A percentile compares a stretch with the other conserved stretches of the same genome.
These are phyloP conservation scores for Cyberlindnera nakhonratchasimensis DNA, from an alignment of 805 yeast genomes.

Conservation along the genomic window DNA sequence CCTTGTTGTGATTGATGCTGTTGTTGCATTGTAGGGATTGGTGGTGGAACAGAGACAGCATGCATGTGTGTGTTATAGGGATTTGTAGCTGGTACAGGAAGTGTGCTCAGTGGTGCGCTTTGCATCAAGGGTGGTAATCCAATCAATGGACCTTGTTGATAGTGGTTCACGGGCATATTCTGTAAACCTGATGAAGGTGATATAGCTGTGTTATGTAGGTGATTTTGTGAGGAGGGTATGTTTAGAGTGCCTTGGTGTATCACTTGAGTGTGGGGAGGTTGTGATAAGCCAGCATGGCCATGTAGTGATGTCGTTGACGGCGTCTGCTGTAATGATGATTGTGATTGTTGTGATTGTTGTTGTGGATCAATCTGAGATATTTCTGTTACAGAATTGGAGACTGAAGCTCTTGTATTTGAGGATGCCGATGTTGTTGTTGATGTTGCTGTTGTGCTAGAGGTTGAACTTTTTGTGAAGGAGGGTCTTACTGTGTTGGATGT, in stretches of 20 bases:
- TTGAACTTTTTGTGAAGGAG: conserved; percentile 12
- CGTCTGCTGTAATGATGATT: neutral
- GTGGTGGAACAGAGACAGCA: neutral
- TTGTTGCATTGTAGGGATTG: neutral
- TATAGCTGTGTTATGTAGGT: conserved; percentile 3
- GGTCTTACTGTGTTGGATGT: conserved; percentile 16
- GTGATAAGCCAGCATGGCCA: neutral
- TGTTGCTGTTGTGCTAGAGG: conserved; percentile 7
- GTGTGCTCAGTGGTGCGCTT: neutral
- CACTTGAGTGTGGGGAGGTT: neutral
- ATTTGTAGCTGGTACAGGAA: conserved; percentile 1
- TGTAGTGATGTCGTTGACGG: neutral
- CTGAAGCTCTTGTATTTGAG: neutral
- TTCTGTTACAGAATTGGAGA: conserved; percentile 1
- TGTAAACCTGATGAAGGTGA: conserved; percentile 2
- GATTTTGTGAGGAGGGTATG: neutral
- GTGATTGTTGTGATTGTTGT: neutral
- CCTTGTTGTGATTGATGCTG: neutral
- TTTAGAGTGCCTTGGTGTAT: conserved; percentile 4
- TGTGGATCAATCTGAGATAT: conserved; percentile 3
- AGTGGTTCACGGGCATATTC: conserved; percentile 3
- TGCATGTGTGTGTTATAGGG: conserved; percentile 1
- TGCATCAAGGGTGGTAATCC: conserved; percentile 14
- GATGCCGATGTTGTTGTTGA: neutral
- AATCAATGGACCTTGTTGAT: conserved; percentile 7